Evolutionary conservation across 2,329 filamentous ascomycete genomes (phyloP), one percentile per base, ranked within the genome.

Genomic region (Aspergillus nomiae): DNA sequence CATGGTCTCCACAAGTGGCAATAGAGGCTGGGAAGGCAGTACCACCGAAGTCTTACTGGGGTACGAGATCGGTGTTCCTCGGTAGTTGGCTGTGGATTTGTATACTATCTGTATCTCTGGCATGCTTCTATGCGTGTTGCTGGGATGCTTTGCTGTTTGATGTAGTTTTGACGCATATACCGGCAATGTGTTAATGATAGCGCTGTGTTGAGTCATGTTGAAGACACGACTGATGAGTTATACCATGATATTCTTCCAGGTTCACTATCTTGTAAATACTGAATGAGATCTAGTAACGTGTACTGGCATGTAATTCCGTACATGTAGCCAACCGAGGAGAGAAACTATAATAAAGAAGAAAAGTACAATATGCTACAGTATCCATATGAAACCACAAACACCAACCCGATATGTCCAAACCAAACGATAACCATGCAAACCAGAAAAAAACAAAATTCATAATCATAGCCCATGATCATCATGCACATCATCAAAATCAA

Each of bases 1-100:
- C 74, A 94, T 99, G 90, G 86, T 99, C 38, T 94, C 92, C 2
- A 92, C 92, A 0, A 94, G 92, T 5, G 95, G 95, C 0, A 98
- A 95, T 65, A 83, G 95, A 65, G 95, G 95, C 0, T 99, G 95
- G 95, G 95, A 98, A 76, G 95, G 95, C 1, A 89, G 86, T 24
- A 89, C 86, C 41, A 98, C 95, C 0, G 95, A 99, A 80, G 92
- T 95, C 0, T 77, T 99, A 64, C 87, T 99, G 60, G 95, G 95
- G 19, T 99, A 99, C 77, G 95, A 99, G 80, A 97, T 99, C 69
- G 82, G 81, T 11, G 82, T 86, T 58, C 75, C 76, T 50, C 69
- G 69, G 41, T 74, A 58, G 67, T 43, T 54, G 10, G 34, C 28
- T 34, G 8, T 63, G 45, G 32, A 21, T 28, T 24, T 56, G 43